Percentiles rank a stretch among this genome's conserved stretches.
Evolutionary conservation across 2,329 filamentous ascomycete species (phyloP).

Genomic region (Fusarium musae): DNA sequence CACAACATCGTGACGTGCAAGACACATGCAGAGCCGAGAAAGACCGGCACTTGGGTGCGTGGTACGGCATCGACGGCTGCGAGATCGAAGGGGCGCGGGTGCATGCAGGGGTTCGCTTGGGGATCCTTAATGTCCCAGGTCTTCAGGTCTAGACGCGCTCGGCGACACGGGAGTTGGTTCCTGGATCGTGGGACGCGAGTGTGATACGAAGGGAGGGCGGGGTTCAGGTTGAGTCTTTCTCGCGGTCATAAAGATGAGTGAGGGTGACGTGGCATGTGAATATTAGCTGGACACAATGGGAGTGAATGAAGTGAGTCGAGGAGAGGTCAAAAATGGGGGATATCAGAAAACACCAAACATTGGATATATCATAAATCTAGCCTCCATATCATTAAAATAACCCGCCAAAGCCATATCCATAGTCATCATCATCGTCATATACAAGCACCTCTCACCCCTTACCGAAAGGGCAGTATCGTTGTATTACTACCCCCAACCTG

Average conservation of each 20-base stretch:
- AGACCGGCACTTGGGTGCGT: conserved; percentile 22
- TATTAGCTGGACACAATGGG: neutral
- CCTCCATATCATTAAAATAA: conserved; percentile 39
- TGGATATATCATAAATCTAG: conserved; percentile 43
- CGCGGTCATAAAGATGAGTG: neutral
- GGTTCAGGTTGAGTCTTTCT: conserved; percentile 16
- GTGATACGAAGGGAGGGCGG: conserved; percentile 25
- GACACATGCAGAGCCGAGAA: conserved; percentile 9
- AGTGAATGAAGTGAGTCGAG: neutral
- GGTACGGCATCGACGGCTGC: conserved; percentile 19
- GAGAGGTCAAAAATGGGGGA: neutral
- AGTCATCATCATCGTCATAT: conserved; percentile 38
- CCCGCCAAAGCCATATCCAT: conserved; percentile 29
- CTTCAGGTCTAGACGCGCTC: conserved; percentile 2
- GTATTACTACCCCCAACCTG: conserved; percentile 45
- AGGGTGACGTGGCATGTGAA: neutral
- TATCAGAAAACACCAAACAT: conserved; percentile 10
- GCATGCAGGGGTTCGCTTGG: conserved; percentile 27
- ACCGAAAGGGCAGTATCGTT: conserved; percentile 52
- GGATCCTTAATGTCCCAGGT: conserved; percentile 29
- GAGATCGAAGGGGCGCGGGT: conserved; percentile 27
- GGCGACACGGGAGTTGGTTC: conserved; percentile 24
- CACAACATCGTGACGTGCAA: conserved; percentile 8
- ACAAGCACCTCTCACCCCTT: conserved; percentile 17
- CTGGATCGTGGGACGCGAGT: conserved; percentile 37